Conservation (phyloP, 1,139 yeast genomes). For the Taphrina sp. region DNA sequence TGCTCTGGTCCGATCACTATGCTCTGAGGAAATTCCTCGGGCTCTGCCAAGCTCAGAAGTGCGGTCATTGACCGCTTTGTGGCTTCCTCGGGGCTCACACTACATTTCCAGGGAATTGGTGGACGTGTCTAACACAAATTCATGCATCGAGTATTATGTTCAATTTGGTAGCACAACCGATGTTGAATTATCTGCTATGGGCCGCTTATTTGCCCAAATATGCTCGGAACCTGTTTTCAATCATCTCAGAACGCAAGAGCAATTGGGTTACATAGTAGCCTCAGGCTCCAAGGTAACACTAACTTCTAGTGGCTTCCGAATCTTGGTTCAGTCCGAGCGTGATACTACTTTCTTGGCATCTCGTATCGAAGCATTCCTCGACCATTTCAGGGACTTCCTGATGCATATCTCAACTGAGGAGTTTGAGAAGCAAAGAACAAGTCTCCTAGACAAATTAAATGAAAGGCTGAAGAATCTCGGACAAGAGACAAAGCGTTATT, state of each 20-base stretch:
- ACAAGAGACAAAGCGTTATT: constrained; percentile 69
- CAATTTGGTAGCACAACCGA: constrained; percentile 60
- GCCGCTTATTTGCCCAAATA: constrained; percentile 68
- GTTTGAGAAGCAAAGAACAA: constrained; percentile 64
- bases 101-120: constrained; percentile 53
- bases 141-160: constrained; percentile 75
- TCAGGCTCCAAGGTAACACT: constrained; percentile 68
- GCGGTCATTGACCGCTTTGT: no score
- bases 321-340: constrained; percentile 84
- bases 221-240: constrained; percentile 85
- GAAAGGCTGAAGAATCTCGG: constrained; percentile 72
- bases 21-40: constrained; percentile 3
- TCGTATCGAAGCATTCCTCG: constrained; percentile 69
- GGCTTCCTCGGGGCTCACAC: constrained; percentile 20
- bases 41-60: no score
- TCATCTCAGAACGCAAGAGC: constrained; percentile 87
- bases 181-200: constrained; percentile 48
- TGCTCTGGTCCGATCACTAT: constrained; percentile 1
- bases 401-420: constrained; percentile 57
- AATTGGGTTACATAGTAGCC: constrained; percentile 85
- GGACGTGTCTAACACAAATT: constrained; percentile 74
- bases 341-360: constrained; percentile 69
- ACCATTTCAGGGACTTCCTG: constrained; percentile 46
- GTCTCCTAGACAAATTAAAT: constrained; percentile 63
- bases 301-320: constrained; percentile 71